Evolutionary conservation across 2,329 filamentous ascomycete genomes (phyloP).

Genomic region (Gnomoniopsis sp.): DNA sequence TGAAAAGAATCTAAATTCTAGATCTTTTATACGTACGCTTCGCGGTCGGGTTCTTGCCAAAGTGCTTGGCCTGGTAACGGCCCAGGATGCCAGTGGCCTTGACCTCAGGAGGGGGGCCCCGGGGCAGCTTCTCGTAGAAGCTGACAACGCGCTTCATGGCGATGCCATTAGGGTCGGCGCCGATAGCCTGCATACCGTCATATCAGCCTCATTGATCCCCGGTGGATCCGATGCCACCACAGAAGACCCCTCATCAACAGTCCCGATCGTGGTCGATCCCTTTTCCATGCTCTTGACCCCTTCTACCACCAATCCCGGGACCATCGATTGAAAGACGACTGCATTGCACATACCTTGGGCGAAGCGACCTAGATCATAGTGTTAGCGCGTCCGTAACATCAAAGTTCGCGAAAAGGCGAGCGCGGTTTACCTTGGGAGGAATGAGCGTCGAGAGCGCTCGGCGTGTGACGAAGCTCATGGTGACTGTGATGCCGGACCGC

Average conservation of each 20-base stretch:
- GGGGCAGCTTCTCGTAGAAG: constrained; percentile 98
- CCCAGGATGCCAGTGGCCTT: constrained; percentile 80
- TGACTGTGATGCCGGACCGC: constrained; percentile 38
- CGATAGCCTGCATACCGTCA: constrained; percentile 68
- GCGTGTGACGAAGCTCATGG: constrained; percentile 90
- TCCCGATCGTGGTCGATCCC: background rate
- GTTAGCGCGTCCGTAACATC: constrained; percentile 33
- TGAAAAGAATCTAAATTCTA: background rate
- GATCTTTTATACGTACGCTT: constrained; percentile 67
- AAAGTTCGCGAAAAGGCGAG: background rate
- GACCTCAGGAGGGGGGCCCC: constrained; percentile 79
- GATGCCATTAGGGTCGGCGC: constrained; percentile 89
- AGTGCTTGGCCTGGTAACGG: constrained; percentile 88
- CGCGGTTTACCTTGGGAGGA: constrained; percentile 80
- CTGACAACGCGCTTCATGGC: constrained; percentile 97
- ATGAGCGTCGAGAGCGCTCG: constrained; percentile 97
- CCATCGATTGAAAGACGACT: constrained; percentile 2
- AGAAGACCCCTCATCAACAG: background rate
- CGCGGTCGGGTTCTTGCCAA: constrained; percentile 86
- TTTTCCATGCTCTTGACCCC: background rate
- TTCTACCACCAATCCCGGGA: background rate
- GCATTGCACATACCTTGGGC: constrained; percentile 65
- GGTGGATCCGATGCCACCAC: too few species aligned
- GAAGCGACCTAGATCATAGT: constrained; percentile 64
- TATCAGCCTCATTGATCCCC: background rate